Percentiles rank a stretch among this genome's conserved stretches.
phyloP scores from a whole-genome alignment of 2,329 filamentous ascomycete species.

The Akanthomyces lecanii region DNA sequence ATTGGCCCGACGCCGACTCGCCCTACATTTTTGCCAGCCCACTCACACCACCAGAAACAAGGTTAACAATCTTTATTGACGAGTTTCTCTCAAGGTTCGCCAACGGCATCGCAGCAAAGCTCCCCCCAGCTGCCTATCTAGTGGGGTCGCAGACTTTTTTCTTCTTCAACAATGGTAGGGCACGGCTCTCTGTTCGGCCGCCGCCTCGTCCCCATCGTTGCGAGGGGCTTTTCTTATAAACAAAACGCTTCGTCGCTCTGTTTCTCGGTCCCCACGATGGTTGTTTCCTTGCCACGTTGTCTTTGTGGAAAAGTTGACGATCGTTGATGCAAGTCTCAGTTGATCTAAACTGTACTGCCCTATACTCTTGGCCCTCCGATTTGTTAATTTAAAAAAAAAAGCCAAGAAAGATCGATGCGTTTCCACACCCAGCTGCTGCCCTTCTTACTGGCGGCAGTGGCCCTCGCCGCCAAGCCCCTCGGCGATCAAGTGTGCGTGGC shows the following conservation, averaged over 20 bases:
- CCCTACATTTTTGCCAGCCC: not conserved
- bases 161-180: not conserved
- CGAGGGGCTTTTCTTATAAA: not conserved
- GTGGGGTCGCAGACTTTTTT: slow-evolving; percentile 10
- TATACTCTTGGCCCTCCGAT: not conserved
- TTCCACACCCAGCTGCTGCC: slow-evolving; percentile 8
- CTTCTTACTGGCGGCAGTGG: not conserved
- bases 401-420: slow-evolving; percentile 4
- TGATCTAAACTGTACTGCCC: not conserved
- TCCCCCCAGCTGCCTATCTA: not conserved
- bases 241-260: not conserved
- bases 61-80: not conserved
- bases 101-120: not conserved
- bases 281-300: not conserved
- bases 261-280: not conserved
- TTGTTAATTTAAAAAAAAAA: not conserved
- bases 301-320: not conserved
- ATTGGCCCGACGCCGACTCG: not conserved
- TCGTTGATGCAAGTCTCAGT: not conserved
- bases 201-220: not conserved
- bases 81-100: not conserved
- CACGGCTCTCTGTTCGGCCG: not conserved
- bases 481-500: slow-evolving; percentile 21
- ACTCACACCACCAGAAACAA: slow-evolving; percentile 6
- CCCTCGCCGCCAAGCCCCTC: slow-evolving; percentile 20